Base-by-base conservation (phyloP, 441 rosid genomes). In the Daphne laureola region DNA sequence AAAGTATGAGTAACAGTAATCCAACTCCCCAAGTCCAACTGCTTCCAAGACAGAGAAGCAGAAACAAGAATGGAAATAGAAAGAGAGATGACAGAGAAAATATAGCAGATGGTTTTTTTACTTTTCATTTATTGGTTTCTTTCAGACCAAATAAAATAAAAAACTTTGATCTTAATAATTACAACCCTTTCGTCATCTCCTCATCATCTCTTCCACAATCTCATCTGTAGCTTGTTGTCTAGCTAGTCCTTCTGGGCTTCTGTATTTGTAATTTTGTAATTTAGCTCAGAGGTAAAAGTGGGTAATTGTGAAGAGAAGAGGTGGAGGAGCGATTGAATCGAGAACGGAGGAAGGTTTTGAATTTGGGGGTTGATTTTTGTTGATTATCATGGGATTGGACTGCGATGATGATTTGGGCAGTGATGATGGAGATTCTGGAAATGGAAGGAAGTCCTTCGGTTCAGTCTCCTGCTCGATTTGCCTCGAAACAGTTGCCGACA, bases 391-490 rank as follows among this genome's bases (percentile, higher is more conserved):
- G 98, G 96, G 97, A 53, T 75, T 92, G 71, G 92, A 88, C 40
- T 73, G 63, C 60, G 77, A 70, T 57, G 55, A 62, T 3, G 86
- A 69, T 7, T 82, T 55, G 8, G 86, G 77, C 4, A 80, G 11
- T 31, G 38, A 56, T 31, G 76, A 53, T 42, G 74, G 68, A 7
- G 87, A 63, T 65, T 57, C 72, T 25, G 70, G 75, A 25, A 59
- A 57, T 14, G 71, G 68, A 21, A 79, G 70, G 17, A 75, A 79
- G 69, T 64, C 72, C 8, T 77, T 78, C 57, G 77, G 78, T 38
- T 70, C 82, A 11, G 85, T 87, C 65, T 71, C 88, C 3, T 93
- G 97, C 68, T 93, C 98, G 83, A 87, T 93, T 83, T 93, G 98
- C 63, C 90, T 93, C 40, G 98, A 93, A 57, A 63, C 63, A 36